phyloP scores from a whole-genome alignment of 352 stramenopile species.

The Phytophthora pini region DNA sequence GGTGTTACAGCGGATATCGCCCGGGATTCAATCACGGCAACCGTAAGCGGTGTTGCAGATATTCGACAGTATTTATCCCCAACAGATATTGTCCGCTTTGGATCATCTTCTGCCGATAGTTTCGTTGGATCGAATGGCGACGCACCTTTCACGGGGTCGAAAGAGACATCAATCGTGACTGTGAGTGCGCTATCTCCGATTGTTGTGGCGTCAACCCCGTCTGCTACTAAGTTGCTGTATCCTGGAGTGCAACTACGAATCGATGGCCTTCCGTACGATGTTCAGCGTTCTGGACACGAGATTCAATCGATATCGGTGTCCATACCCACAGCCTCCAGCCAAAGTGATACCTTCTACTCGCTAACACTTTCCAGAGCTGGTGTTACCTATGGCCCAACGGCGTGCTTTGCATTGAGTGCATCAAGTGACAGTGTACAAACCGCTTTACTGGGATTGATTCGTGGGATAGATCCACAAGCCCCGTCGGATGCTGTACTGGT shows the following conservation, averaged over 20 bases:
- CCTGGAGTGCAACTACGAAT: constrained; percentile 90
- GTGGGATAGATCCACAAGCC: constrained; percentile 30
- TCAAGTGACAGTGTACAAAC: constrained; percentile 7
- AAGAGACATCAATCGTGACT: constrained; percentile 54
- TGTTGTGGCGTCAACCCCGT: constrained; percentile 32
- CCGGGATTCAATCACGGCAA: constrained; percentile 56
- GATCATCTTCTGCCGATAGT: constrained; percentile 38
- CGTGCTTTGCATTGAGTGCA: constrained; percentile 49
- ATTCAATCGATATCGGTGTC: constrained; percentile 82
- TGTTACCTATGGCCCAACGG: constrained; percentile 21
- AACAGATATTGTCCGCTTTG: constrained; percentile 74
- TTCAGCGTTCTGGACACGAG: constrained; percentile 91
- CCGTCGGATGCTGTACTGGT: constrained; percentile 52
- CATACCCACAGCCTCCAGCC: constrained; percentile 33
- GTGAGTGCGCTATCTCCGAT: constrained; percentile 59
- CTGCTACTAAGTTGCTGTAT: constrained; percentile 65
- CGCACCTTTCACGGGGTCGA: constrained; percentile 51
- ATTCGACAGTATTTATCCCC: constrained; percentile 70
- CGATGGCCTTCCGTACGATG: constrained; percentile 85
- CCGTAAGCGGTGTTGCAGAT: constrained; percentile 53
- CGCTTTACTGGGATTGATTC: constrained; percentile 7
- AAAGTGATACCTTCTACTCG: constrained; percentile 35
- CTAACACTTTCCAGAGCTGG: constrained; percentile 52
- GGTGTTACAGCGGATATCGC: constrained; percentile 57
- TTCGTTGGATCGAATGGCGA: constrained; percentile 72